Evolutionary conservation across 345 rosid species (phyloP), one percentile per base, ranked within the genome.

Genomic region (Psidium friedrichsthalianum): DNA sequence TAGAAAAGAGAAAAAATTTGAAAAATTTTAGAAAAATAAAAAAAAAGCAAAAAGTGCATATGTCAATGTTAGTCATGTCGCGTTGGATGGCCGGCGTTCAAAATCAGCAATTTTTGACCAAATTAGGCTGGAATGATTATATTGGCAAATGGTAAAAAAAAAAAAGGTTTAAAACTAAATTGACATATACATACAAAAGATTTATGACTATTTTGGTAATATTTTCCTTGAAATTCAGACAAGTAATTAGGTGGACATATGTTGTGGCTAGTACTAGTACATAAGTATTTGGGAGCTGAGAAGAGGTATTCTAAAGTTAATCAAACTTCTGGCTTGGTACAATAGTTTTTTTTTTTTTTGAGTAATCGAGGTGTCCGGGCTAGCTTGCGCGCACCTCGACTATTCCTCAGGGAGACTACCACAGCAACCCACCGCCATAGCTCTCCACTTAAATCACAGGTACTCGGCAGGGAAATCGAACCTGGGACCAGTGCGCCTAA

Each of bases 51-150:
- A 42, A 42, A 42, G 44, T 42, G 44, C 4, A 0, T 42, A 69
- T 0, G 2, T 18, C 3, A 8, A 1, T 9, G 5, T 3, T 1
- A 0, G 5, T 5, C 4, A 0, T 18, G 24, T 3, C 12, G 18
- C 3, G 0, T 69, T 4, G 0, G 0, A 32, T 16, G 25, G 0
- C 12, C 0, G 2, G 22, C 0, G 1, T 61, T 10, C 22, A 61
- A 8, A 29, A 42, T 27, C 3, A 0, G 2, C 1, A 1, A 61
- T 61, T 61, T 29, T 8, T 16, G 3, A 20, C 5, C 74, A 61
- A 29, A 15, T 7, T 36, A 9, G 25, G 10, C 22, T 0, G 1
- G 0, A 69, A 36, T 18, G 20, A 16, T 8, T 69, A 69, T 36
- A 32, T 18, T 8, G 6, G 1, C 5, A 16, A 36, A 69, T 69